phyloP scores from a whole-genome alignment of 495 filamentous ascomycete genomes.

The Amniculicola lignicola region DNA sequence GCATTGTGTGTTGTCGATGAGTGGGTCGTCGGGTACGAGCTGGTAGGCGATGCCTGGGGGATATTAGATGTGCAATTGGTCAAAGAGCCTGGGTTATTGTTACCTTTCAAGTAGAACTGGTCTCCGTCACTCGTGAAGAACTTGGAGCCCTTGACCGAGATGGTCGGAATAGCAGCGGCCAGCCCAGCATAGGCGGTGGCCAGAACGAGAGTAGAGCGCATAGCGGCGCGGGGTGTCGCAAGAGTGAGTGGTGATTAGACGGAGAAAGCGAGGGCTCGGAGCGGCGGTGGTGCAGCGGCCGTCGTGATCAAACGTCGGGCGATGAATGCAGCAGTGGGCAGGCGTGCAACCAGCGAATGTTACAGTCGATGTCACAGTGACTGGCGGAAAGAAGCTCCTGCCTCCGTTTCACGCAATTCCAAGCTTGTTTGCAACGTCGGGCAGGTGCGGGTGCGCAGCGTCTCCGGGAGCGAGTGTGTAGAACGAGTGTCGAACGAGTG shows the following conservation, averaged over 20 bases:
- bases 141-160: conserved; percentile 72
- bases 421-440: too few relatives aligned
- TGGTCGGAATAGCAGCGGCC: conserved; percentile 45
- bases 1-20: conserved; percentile 74
- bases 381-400: too few relatives aligned
- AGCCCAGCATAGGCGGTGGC: conserved; percentile 6
- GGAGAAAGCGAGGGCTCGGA: neutral
- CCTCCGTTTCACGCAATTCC: too few relatives aligned
- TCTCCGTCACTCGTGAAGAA: conserved; percentile 75
- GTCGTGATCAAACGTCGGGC: too few relatives aligned
- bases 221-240: too few relatives aligned
- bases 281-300: too few relatives aligned
- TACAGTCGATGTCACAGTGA: too few relatives aligned
- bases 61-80: neutral
- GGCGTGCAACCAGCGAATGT: too few relatives aligned
- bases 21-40: conserved; percentile 63
- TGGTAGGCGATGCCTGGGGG: conserved; percentile 61
- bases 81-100: conserved; percentile 12
- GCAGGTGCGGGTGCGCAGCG: too few relatives aligned
- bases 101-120: conserved; percentile 81
- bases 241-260: neutral
- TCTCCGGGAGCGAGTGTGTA: too few relatives aligned
- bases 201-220: conserved; percentile 12
- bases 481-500: too few relatives aligned
- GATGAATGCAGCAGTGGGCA: too few relatives aligned